phyloP scores from a whole-genome alignment of 768 basidiomycete genomes.

The Exidia glandulosa region DNA sequence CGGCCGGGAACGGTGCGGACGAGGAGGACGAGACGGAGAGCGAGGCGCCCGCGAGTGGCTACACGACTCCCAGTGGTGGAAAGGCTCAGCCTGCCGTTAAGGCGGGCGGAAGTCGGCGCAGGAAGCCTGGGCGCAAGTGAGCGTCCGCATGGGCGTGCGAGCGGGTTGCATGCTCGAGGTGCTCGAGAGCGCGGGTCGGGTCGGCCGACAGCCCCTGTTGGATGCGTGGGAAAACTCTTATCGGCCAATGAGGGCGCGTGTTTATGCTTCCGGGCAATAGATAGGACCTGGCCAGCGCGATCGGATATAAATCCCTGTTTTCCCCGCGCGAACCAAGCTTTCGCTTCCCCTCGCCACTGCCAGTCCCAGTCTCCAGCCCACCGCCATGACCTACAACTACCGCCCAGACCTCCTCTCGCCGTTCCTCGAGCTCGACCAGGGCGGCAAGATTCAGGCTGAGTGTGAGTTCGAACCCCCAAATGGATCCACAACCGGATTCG shows the following conservation, averaged over 20 bases:
- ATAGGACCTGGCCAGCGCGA: too few relatives aligned
- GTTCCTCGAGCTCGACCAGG: constrained; percentile 82
- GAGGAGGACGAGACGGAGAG: neutral
- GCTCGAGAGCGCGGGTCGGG: neutral
- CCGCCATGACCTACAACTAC: constrained; percentile 30
- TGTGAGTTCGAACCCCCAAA: too few relatives aligned
- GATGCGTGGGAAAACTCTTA: neutral
- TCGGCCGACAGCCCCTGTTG: neutral
- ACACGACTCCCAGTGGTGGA: neutral
- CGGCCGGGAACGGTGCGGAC: constrained; percentile 6
- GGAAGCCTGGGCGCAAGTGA: neutral
- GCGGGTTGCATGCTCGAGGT: neutral
- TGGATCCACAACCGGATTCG: constrained; percentile 11
- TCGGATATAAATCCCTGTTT: neutral
- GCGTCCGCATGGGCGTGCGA: neutral
- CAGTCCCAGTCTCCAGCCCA: constrained; percentile 28
- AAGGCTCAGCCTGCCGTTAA: neutral
- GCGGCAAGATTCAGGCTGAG: constrained; percentile 89
- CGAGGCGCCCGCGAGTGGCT: neutral
- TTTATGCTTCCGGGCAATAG: neutral
- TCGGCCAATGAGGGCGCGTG: neutral
- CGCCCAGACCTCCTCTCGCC: constrained; percentile 80
- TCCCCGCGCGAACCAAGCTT: neutral
- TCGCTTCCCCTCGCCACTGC: neutral
- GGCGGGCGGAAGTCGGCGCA: constrained; percentile 1